Conservation (phyloP, 2,329 filamentous ascomycete species). For the Scytalidium sp. region DNA sequence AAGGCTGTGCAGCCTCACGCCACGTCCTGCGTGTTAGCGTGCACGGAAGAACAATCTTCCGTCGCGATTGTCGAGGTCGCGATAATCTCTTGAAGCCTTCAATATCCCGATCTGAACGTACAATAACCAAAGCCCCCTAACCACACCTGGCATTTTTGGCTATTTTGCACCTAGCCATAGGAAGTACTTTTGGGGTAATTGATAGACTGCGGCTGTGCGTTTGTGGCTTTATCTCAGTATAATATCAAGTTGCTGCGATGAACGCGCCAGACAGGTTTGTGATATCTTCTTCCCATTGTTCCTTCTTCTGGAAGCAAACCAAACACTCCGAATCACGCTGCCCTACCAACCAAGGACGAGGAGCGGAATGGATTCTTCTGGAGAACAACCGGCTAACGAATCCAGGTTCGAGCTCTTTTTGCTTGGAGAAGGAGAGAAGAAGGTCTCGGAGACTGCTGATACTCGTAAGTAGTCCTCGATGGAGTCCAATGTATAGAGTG, state of each 20-base stretch:
- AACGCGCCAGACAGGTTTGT: conserved; percentile 50
- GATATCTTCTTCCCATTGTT: conserved; percentile 19
- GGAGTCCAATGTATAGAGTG: neutral
- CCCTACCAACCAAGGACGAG: neutral
- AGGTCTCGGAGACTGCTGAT: conserved; percentile 84
- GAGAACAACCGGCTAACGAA: conserved; percentile 8
- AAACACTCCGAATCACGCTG: neutral
- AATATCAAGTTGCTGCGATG: conserved; percentile 34
- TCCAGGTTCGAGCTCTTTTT: conserved; percentile 85
- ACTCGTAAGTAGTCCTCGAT: conserved; percentile 65
- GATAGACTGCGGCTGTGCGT: neutral
- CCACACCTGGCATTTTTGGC: neutral
- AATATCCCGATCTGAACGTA: neutral
- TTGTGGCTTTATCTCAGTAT: neutral
- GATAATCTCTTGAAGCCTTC: neutral
- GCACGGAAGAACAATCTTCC: neutral
- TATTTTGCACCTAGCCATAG: neutral
- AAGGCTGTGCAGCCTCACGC: neutral
- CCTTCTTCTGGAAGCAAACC: neutral
- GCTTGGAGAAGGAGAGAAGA: conserved; percentile 84
- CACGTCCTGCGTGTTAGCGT: neutral
- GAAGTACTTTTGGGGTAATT: neutral
- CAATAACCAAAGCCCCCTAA: neutral
- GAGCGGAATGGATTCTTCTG: neutral
- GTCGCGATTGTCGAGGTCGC: neutral